phyloP scores from a whole-genome alignment of 805 yeast genomes.

The Candida manassasensis region DNA sequence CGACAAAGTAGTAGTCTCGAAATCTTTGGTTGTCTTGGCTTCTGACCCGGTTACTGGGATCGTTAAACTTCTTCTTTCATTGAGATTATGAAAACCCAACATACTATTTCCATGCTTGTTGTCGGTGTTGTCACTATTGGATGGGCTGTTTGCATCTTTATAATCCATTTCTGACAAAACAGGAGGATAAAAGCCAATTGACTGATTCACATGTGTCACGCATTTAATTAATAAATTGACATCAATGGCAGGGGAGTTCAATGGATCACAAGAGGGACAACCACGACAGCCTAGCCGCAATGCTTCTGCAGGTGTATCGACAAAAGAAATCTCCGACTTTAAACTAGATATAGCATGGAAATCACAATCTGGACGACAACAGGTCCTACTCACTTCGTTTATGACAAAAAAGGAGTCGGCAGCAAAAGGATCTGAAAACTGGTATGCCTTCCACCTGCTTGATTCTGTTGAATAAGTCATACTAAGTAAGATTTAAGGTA shows the following conservation, averaged over 20 bases:
- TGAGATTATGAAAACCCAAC: background rate
- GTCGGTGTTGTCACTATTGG: no score
- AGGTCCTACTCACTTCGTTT: slow-evolving; percentile 35
- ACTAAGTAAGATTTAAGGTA: no score
- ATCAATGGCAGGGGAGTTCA: slow-evolving; percentile 40
- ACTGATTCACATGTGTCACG: slow-evolving; percentile 50
- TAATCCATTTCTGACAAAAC: slow-evolving; percentile 37
- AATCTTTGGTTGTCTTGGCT: slow-evolving; percentile 22
- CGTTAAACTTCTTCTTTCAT: background rate
- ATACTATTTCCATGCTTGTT: background rate
- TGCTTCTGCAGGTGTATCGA: slow-evolving; percentile 40
- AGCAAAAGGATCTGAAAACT: slow-evolving; percentile 63
- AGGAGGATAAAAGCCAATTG: slow-evolving; percentile 56
- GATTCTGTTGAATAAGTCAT: slow-evolving; percentile 42
- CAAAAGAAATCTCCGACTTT: slow-evolving; percentile 43
- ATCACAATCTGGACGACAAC: slow-evolving; percentile 72
- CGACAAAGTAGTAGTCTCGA: slow-evolving; percentile 23
- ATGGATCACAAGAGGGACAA: slow-evolving; percentile 56
- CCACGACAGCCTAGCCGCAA: slow-evolving; percentile 40
- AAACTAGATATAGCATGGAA: slow-evolving; percentile 38
- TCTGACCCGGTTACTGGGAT: slow-evolving; percentile 25
- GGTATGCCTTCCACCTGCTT: slow-evolving; percentile 59
- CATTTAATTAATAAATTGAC: slow-evolving; percentile 43
- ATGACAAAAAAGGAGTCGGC: slow-evolving; percentile 54
- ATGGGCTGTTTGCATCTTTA: slow-evolving; percentile 35